A percentile compares a stretch with the other conserved stretches of the same genome.
These are phyloP conservation scores for Leishmania tropica DNA, from an alignment of 208 protist species.

Conservation along the genomic window DNA sequence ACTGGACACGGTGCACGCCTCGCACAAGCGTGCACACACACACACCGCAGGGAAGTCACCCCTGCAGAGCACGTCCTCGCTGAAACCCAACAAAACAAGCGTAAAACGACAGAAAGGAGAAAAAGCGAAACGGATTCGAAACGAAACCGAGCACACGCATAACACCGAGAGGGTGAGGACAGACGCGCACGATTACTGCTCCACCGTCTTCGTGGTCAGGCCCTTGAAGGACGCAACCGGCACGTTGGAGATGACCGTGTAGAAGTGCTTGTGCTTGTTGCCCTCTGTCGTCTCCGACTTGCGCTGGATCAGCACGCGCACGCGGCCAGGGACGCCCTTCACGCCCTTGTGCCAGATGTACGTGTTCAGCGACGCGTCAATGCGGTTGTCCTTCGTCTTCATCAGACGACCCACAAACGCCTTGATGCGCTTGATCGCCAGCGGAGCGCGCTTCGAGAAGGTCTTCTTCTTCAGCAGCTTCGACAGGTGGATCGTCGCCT, in stretches of 20 bases:
- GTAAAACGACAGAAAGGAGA: not conserved
- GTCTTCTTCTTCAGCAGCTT: slow-evolving; percentile 96
- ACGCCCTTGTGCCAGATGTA: slow-evolving; percentile 97
- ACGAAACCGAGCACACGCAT: not conserved
- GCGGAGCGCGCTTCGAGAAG: slow-evolving; percentile 97
- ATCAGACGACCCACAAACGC: slow-evolving; percentile 95
- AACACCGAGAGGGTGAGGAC: not conserved
- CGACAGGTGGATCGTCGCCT: slow-evolving; percentile 98
- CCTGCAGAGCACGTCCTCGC: not conserved
- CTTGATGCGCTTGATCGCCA: slow-evolving; percentile 96
- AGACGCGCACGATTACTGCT: slow-evolving; percentile 49
- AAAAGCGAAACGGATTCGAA: not conserved
- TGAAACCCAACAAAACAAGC: not conserved
- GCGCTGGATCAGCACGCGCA: slow-evolving; percentile 94
- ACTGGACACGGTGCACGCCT: not conserved
- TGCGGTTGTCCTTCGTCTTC: slow-evolving; percentile 98
- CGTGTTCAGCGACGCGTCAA: slow-evolving; percentile 97
- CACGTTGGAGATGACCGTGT: slow-evolving; percentile 91
- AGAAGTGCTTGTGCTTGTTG: slow-evolving; percentile 90
- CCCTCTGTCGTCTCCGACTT: slow-evolving; percentile 82
- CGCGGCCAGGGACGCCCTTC: slow-evolving; percentile 93
- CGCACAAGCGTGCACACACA: not conserved
- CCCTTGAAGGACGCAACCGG: slow-evolving; percentile 83
- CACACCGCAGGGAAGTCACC: not conserved
- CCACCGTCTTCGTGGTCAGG: slow-evolving; percentile 80